phyloP scores from a whole-genome alignment of 2,329 filamentous ascomycete species.

The Neopestalotiopsis sp. region DNA sequence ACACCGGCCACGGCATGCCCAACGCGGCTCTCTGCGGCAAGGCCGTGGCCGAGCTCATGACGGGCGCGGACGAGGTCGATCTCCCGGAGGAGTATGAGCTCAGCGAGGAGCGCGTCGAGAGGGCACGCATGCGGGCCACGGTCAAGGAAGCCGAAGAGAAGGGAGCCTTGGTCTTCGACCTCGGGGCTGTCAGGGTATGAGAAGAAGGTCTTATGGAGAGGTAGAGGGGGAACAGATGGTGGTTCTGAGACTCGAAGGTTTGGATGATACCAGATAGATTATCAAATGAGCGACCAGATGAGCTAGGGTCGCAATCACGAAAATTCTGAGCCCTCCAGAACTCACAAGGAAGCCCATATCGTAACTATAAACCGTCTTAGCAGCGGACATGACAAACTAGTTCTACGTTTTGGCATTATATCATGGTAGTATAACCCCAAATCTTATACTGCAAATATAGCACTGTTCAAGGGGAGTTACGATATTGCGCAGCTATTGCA shows the following conservation, averaged over 20 bases:
- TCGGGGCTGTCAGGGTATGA: constrained; percentile 3
- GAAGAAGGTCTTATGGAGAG: background rate
- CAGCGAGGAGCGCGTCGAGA: constrained; percentile 37
- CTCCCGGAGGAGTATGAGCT: constrained; percentile 50
- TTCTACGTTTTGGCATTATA: too few relatives aligned
- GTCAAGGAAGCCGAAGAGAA: constrained; percentile 20
- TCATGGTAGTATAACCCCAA: too few relatives aligned
- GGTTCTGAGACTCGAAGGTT: background rate
- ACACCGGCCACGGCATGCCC: constrained; percentile 80
- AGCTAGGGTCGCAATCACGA: too few relatives aligned
- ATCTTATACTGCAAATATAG: too few relatives aligned
- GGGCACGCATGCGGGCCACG: constrained; percentile 26
- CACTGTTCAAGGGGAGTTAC: too few relatives aligned
- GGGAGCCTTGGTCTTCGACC: constrained; percentile 20
- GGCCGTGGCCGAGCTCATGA: constrained; percentile 66
- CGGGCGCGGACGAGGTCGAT: constrained; percentile 43
- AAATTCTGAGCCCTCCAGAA: too few relatives aligned
- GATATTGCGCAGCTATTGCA: too few relatives aligned
- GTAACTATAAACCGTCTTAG: too few relatives aligned
- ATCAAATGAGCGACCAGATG: background rate
- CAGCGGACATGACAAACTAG: too few relatives aligned
- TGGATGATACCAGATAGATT: background rate
- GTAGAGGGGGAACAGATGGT: background rate
- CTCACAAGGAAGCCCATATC: too few relatives aligned
- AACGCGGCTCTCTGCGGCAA: constrained; percentile 71